Percentiles rank a stretch among this genome's conserved stretches.
phyloP scores from a whole-genome alignment of 345 rosid species.

The Hibiscus mutabilis region DNA sequence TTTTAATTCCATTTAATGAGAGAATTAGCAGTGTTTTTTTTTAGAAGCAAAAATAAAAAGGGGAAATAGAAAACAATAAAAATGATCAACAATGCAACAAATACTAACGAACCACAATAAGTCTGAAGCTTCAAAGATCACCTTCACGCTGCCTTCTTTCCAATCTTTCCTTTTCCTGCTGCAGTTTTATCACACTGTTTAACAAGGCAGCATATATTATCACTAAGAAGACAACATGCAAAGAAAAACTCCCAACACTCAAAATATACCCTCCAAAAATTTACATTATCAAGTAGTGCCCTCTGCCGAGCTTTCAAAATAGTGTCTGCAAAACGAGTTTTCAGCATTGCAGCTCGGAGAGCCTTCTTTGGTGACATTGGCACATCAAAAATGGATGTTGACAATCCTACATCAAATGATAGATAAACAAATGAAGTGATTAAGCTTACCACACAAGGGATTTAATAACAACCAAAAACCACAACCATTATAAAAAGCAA shows the following conservation, averaged over 20 bases:
- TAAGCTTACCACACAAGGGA: background rate
- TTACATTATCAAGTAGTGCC: conserved; percentile 56
- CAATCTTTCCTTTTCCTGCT: conserved; percentile 58
- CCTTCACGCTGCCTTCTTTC: conserved; percentile 74
- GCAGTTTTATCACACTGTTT: conserved; percentile 60
- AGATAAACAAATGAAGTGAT: background rate
- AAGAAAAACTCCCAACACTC: background rate
- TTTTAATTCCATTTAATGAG: background rate
- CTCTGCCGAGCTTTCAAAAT: conserved; percentile 64
- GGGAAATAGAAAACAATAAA: background rate
- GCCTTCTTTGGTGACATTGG: conserved; percentile 68
- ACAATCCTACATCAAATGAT: conserved; percentile 38
- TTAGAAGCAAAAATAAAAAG: background rate
- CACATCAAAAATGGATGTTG: conserved; percentile 26
- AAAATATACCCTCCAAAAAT: background rate
- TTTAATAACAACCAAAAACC: background rate
- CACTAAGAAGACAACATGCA: background rate
- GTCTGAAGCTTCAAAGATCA: conserved; percentile 15
- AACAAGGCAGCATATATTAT: background rate
- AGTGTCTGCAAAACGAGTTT: conserved; percentile 55
- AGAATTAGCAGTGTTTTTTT: background rate
- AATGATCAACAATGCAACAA: background rate
- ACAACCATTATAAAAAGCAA: background rate
- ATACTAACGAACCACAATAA: background rate
- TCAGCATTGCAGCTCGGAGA: conserved; percentile 75